Evolutionary conservation across 352 stramenopile species (phyloP), one percentile per base, ranked within the genome.

Genomic region (Peronosclerospora sorghi): DNA sequence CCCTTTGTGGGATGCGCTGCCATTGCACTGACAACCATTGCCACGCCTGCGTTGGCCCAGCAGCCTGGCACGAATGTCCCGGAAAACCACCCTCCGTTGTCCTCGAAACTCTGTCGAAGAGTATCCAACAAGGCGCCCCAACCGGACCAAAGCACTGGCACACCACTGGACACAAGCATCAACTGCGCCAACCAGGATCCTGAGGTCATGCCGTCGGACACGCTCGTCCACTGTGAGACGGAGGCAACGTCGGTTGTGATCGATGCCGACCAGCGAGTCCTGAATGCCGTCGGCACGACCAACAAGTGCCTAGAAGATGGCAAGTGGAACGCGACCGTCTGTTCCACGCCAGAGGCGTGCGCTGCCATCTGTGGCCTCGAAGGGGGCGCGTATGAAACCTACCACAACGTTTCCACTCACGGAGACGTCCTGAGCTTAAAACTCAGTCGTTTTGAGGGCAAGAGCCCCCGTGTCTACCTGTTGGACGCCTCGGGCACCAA

Each of bases 381-480:
- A 56, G 74, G 74, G 30, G 71, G 56, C 5, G 57, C 82, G 34
- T 86, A 86, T 42, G 21, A 53, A 41, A 60, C 54, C 14, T 84
- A 69, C 19, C 81, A 84, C 54, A 71, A 71, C 21, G 74, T 86
- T 47, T 61, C 55, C 35, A 64, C 68, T 0, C 61, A 55, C 5
- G 60, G 51, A 10, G 39, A 65, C 5, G 66, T 65, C 17, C 41
- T 86, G 23, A 46, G 55, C 28, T 59, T 86, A 23, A 67, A 74
- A 41, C 48, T 84, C 29, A 60, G 81, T 7, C 83, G 71, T 1
- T 56, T 57, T 23, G 51, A 55, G 8, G 83, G 79, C 43, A 50
- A 83, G 20, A 71, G 73, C 47, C 82, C 70, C 47, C 73, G 73
- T 21, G 61, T 83, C 4, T 86, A 83, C 48, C 46, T 83, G 0